Base-by-base conservation (phyloP, 352 stramenopile species). In the Globisporangium parvum region DNA sequence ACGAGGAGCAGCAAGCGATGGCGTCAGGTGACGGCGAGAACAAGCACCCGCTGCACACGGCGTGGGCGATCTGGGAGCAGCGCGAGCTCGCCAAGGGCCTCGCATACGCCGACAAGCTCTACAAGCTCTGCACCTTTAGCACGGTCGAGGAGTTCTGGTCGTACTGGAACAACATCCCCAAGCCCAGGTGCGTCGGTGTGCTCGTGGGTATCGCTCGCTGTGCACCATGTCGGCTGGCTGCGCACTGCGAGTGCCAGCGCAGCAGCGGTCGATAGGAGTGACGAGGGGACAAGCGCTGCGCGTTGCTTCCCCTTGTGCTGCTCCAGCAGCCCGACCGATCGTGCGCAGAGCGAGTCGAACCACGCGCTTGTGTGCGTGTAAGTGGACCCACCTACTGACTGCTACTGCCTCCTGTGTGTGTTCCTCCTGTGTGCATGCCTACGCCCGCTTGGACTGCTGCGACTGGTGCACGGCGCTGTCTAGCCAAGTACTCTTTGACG, bases 121-220 rank as follows among this genome's bases (percentile, higher is more conserved):
- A 85, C 58, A 92, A 91, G 68, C 75, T 96, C 52, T 94, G 86
- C 60, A 84, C 70, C 17, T 95, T 96, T 58, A 67, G 70, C 58
- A 93, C 80, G 47, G 75, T 96, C 17, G 87, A 96, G 62, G 80
- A 93, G 65, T 96, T 96, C 60, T 96, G 87, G 87, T 75, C 71
- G 60, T 94, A 95, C 71, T 96, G 87, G 86, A 93, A 93, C 69
- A 90, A 91, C 71, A 90, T 96, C 62, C 87, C 87, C 33, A 91
- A 88, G 57, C 82, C 85, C n/a, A 93, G 83, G 80, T 89, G 52
- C 20, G 68, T 31, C 31, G 1, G 31, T 37, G 31, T 37, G 31
- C 31, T 37, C 31, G 23, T 20, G 18, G 45, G 21, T 51, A 17
- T 42, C 11, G 21, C 9, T 42, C 11, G 21, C 9, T 51, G 5